Evolutionary conservation across 1,284 basidiomycete species (phyloP), one percentile per base, ranked within the genome.

Genomic region (Ganoderma multipileum): DNA sequence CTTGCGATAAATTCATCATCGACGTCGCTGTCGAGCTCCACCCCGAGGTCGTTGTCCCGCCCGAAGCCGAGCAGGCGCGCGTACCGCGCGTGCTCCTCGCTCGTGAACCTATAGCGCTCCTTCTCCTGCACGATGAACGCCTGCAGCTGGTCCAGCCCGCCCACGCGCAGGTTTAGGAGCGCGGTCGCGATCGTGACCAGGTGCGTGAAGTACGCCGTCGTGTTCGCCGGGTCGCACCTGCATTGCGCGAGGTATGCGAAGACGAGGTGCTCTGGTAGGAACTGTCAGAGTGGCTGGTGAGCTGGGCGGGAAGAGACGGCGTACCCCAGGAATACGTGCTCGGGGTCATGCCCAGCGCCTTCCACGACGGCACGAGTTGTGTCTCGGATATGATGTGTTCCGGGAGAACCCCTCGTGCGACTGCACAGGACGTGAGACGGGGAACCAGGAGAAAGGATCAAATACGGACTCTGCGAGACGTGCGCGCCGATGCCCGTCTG

Each of bases 211-310:
- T 93, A 91, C 18, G 80, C 76, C 5, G 86, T 73, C 0, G 92
- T 94, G 52, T 83, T 78, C 3, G 76, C 80, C 33, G 92, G 92
- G 74, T 93, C 88, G 77, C 93, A 95, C 67, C 92, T 90, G 75
- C 89, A 91, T 78, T 94, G 92, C 0, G 91, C 89, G 64, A 90
- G 80, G 75, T 94, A 95, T 0, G 88, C 91, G 76, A 92, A 94
- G n/a, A 82, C 82, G 61, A 95, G 83, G 8, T 92, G 81, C 33
- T 91, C 93, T 94, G 69, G 14, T 61, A 52, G 58, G 65, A 36
- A 52, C 38, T 50, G 54, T 30, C 30, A 70, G 62, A 26, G 39
- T 47, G 59, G 68, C 61, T 26, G 38, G 8, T 6, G 41, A 23
- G 26, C 3, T 6, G 61, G 50, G 39, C 14, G 55, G 50, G 61